Conservation (phyloP, 495 filamentous ascomycete genomes). For the Aspergillus incahuasiensis region DNA sequence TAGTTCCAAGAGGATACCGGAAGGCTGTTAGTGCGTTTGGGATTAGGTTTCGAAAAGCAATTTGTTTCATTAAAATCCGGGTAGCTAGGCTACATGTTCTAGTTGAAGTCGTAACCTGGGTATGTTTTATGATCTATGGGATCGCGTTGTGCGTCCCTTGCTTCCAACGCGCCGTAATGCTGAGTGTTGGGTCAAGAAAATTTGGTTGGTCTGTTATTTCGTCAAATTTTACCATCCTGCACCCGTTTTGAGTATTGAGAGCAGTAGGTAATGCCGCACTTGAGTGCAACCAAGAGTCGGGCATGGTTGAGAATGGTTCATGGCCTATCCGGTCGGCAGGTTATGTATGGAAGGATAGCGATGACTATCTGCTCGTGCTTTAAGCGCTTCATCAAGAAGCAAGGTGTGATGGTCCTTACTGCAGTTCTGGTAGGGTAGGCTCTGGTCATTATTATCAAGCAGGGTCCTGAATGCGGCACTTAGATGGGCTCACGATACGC, state of each 20-base stretch:
- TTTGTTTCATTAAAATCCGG: neutral
- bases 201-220: neutral
- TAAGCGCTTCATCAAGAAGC: no score
- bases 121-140: neutral
- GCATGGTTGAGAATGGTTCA: no score
- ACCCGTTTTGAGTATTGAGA: neutral
- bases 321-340: no score
- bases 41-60: constrained; percentile 13
- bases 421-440: no score
- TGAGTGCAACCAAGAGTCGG: no score
- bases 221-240: no score
- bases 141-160: neutral
- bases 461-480: neutral
- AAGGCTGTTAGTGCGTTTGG: constrained; percentile 11
- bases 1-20: constrained; percentile 13
- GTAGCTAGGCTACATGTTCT: neutral
- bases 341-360: no score
- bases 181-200: neutral
- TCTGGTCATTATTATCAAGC: no score
- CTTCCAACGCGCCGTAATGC: neutral
- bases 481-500: neutral
- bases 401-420: no score
- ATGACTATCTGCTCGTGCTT: no score
- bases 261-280: no score
- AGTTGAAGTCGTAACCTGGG: neutral